Conservation (phyloP, 176 grass and related monocot species). For the Musa acuminata region DNA sequence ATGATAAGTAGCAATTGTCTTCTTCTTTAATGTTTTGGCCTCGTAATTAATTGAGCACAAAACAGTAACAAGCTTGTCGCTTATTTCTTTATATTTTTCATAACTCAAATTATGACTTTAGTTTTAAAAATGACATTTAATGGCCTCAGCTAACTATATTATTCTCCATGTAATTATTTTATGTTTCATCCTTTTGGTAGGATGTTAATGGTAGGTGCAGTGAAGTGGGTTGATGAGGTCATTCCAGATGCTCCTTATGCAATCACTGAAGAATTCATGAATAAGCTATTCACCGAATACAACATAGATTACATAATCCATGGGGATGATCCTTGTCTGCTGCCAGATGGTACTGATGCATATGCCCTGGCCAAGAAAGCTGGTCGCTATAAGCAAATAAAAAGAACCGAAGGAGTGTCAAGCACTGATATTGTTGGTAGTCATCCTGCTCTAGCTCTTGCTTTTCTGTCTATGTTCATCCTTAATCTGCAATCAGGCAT, state of each 20-base stretch:
- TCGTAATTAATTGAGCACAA: too few relatives aligned
- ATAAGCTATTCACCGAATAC: slow-evolving; percentile 77
- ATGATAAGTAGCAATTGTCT: background rate
- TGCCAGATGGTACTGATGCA: slow-evolving; percentile 83
- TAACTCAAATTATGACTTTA: background rate
- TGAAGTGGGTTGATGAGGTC: slow-evolving; percentile 91
- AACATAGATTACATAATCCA: slow-evolving; percentile 96
- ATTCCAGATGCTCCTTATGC: slow-evolving; percentile 89
- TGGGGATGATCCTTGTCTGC: slow-evolving; percentile 93
- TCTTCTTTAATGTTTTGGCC: background rate
- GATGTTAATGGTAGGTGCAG: slow-evolving; percentile 84
- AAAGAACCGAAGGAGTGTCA: slow-evolving; percentile 88
- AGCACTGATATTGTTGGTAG: slow-evolving; percentile 91
- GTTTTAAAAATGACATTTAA: background rate
- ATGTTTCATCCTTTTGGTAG: slow-evolving; percentile 10
- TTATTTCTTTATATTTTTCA: too few relatives aligned
- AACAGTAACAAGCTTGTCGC: too few relatives aligned
- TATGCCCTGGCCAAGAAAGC: slow-evolving; percentile 93
- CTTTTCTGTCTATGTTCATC: background rate
- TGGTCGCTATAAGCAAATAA: slow-evolving; percentile 95
- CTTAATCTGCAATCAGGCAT: background rate
- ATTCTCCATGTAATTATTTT: background rate
- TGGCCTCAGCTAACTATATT: background rate
- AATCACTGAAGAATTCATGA: slow-evolving; percentile 88
- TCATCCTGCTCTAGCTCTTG: slow-evolving; percentile 10